These are phyloP conservation scores for Penicillium sp. DNA, from an alignment of 2,329 filamentous ascomycete species.

Conservation along the genomic window DNA sequence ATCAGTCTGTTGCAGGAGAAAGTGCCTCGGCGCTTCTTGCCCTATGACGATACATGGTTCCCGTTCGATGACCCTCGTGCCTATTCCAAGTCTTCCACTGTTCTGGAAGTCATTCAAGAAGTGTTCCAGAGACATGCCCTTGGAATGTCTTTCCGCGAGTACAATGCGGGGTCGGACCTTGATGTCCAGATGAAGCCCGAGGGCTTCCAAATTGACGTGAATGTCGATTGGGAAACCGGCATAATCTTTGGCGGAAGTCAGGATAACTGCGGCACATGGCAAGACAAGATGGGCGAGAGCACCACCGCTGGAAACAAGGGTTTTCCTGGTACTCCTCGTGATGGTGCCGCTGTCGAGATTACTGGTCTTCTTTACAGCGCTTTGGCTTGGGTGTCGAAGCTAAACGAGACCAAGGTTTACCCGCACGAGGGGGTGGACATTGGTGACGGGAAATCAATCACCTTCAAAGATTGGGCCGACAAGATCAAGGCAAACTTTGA, in stretches of 20 bases:
- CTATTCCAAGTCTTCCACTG: constrained; percentile 78
- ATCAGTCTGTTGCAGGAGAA: constrained; percentile 70
- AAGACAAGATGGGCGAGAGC: constrained; percentile 99
- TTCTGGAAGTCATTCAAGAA: constrained; percentile 90
- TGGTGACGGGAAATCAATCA: constrained; percentile 61
- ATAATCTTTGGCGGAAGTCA: constrained; percentile 94
- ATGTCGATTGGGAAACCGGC: constrained; percentile 87
- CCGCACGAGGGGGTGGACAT: constrained; percentile 71
- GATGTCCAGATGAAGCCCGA: constrained; percentile 91
- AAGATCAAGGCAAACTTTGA: constrained; percentile 86
- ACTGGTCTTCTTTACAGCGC: constrained; percentile 90
- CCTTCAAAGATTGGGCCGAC: constrained; percentile 74
- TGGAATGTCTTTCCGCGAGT: constrained; percentile 89
- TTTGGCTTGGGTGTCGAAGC: constrained; percentile 71
- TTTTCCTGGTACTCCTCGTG: constrained; percentile 90
- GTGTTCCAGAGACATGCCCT: constrained; percentile 86
- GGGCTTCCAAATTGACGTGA: constrained; percentile 88
- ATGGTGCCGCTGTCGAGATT: constrained; percentile 93
- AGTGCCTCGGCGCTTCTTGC: constrained; percentile 81
- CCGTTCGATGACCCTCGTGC: constrained; percentile 74
- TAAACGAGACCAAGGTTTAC: constrained; percentile 69
- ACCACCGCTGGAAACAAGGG: constrained; percentile 88
- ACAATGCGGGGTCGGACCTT: constrained; percentile 84
- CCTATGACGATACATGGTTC: constrained; percentile 96
- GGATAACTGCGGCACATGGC: constrained; percentile 96